phyloP scores from a whole-genome alignment of 1,139 yeast genomes.

The Scheffersomyces lignicola region DNA sequence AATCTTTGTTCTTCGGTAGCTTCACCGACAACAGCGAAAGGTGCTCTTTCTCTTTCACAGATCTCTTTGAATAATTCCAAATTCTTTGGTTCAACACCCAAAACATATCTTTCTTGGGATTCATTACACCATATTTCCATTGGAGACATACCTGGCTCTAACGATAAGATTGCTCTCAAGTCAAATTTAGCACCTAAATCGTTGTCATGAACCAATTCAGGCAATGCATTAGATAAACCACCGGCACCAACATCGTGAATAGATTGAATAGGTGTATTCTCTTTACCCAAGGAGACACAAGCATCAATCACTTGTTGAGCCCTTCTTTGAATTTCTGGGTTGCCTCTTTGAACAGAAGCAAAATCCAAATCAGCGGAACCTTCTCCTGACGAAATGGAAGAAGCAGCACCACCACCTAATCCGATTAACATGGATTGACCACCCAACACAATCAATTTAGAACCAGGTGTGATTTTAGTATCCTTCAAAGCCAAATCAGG shows the following conservation, averaged over 20 bases:
- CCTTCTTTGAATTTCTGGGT: slow-evolving; percentile 98
- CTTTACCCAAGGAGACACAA: slow-evolving; percentile 79
- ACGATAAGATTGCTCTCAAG: slow-evolving; percentile 82
- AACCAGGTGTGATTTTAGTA: slow-evolving; percentile 86
- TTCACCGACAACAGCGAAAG: slow-evolving; percentile 91
- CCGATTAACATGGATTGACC: slow-evolving; percentile 99
- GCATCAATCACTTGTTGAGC: slow-evolving; percentile 98
- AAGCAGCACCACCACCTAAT: slow-evolving; percentile 99
- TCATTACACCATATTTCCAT: slow-evolving; percentile 99
- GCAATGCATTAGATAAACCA: slow-evolving; percentile 94
- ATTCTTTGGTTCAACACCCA: slow-evolving; percentile 86
- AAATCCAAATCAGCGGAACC: slow-evolving; percentile 96
- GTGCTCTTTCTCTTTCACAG: slow-evolving; percentile 95
- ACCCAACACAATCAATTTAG: slow-evolving; percentile 90
- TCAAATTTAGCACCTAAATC: slow-evolving; percentile 93
- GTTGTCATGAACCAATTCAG: slow-evolving; percentile 96
- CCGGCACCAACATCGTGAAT: slow-evolving; percentile 99
- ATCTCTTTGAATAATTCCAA: slow-evolving; percentile 69
- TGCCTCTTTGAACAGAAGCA: slow-evolving; percentile 99
- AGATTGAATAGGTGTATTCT: slow-evolving; percentile 82
- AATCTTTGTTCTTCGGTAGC: slow-evolving; percentile 88
- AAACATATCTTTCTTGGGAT: slow-evolving; percentile 96
- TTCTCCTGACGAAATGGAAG: slow-evolving; percentile 92
- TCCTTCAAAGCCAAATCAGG: slow-evolving; percentile 91
- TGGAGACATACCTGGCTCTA: slow-evolving; percentile 99